Evolutionary conservation across 2,329 filamentous ascomycete genomes (phyloP), one percentile per base, ranked within the genome.

Genomic region (Fusarium compactum): DNA sequence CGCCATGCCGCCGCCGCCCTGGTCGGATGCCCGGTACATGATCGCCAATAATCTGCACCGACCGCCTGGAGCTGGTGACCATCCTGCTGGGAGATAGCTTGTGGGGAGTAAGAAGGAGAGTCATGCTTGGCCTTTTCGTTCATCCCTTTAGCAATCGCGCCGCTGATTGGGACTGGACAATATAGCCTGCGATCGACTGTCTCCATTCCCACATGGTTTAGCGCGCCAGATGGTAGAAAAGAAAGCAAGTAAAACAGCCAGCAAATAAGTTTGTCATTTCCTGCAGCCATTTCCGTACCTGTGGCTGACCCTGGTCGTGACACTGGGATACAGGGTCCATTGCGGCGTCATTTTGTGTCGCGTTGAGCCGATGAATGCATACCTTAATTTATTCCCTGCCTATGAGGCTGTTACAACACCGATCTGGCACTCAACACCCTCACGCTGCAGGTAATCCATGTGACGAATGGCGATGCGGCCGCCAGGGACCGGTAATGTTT

Each of bases 331-430:
- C 48, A 53, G 57, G 63, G 24, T 53, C 55, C 47, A 43, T 71
- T 44, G 20, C 38, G 48, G 51, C 64, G 64, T 65, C 64, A 65
- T 55, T 62, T 51, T 62, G 68, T 59, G 59, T 70, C 59, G 65
- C 63, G 47, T 59, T 65, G 25, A 71, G 52, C 69, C 64, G 59
- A 57, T 40, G 32, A 60, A 64, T 54, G 59, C 50, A 67, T 64
- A 59, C 57, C 25, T 67, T 70, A 45, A 47, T 40, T 20, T 52
- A 27, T 53, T 29, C 52, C 48, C 53, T 68, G 20, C 34, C 50
- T 62, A 45, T 41, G 40, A 59, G 50, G 27, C 34, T 46, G 54
- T 24, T 29, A 55, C 55, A 41, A 48, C 46, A 30, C 43, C 45
- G 40, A 53, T 44, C 57, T 57, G 22, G 41, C 41, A 24, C 51